Percentiles rank a stretch among this genome's conserved stretches.
Conservation (phyloP, 352 stramenopile species). For the Phytophthora foliorum region DNA sequence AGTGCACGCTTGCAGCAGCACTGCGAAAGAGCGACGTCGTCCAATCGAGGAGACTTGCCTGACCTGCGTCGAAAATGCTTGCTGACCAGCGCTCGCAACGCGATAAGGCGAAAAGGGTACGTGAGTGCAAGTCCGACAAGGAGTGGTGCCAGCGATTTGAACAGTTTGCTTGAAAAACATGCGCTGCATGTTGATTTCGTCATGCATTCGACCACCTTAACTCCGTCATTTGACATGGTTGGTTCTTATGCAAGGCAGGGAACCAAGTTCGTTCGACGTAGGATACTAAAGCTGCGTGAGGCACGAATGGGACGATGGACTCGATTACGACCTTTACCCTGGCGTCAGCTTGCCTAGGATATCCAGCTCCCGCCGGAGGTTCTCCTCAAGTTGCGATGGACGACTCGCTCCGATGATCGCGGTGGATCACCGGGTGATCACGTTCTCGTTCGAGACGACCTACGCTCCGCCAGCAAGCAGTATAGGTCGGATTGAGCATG, state of each 20-base stretch:
- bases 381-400: slow-evolving; percentile 12
- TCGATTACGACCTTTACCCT: slow-evolving; percentile 24
- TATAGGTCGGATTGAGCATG: too few relatives aligned
- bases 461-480: background rate
- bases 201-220: slow-evolving; percentile 14
- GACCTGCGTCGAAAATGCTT: slow-evolving; percentile 25
- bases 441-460: slow-evolving; percentile 19
- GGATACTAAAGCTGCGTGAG: background rate
- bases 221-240: background rate
- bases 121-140: background rate
- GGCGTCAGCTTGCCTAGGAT: slow-evolving; percentile 5
- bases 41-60: slow-evolving; percentile 38
- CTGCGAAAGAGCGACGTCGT: slow-evolving; percentile 26
- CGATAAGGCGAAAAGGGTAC: slow-evolving; percentile 19
- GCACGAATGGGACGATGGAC: too few relatives aligned
- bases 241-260: background rate
- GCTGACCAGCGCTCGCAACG: slow-evolving; percentile 15
- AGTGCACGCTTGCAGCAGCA: slow-evolving; percentile 18
- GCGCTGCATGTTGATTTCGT: background rate
- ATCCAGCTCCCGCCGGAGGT: background rate
- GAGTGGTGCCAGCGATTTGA: slow-evolving; percentile 26
- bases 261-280: background rate
- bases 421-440: background rate
- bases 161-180: slow-evolving; percentile 27
- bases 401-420: slow-evolving; percentile 8